Evolutionary conservation across 768 basidiomycete genomes (phyloP).

Genomic region (Hypholoma fasciculare): DNA sequence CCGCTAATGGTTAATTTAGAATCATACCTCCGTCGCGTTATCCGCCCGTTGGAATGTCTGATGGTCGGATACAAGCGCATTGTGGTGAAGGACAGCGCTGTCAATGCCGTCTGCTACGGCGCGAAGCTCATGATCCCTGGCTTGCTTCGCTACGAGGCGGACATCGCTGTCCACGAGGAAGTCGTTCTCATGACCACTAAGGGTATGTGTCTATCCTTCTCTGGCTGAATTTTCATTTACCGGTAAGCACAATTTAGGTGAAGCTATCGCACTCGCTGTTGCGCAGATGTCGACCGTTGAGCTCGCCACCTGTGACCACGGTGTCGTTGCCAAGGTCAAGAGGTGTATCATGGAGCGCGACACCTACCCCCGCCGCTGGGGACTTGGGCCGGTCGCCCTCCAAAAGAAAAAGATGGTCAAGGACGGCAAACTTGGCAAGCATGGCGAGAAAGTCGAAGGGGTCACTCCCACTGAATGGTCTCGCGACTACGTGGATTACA

Average conservation of each 20-base stretch:
- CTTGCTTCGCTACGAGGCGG: slow-evolving; percentile 92
- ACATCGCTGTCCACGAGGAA: slow-evolving; percentile 93
- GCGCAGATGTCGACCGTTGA: slow-evolving; percentile 99
- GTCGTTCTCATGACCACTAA: slow-evolving; percentile 99
- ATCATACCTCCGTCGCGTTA: slow-evolving; percentile 92
- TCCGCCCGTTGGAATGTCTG: slow-evolving; percentile 92
- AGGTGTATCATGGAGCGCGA: slow-evolving; percentile 99
- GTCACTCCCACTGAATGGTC: slow-evolving; percentile 92
- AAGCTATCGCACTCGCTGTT: slow-evolving; percentile 92
- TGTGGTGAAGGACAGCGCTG: slow-evolving; percentile 98
- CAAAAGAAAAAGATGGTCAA: slow-evolving; percentile 99
- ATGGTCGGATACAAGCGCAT: slow-evolving; percentile 97
- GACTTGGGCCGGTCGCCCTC: slow-evolving; percentile 93
- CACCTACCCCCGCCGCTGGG: slow-evolving; percentile 97
- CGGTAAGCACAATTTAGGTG: slow-evolving; percentile 45
- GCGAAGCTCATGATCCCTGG: slow-evolving; percentile 99
- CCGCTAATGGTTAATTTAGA: slow-evolving; percentile 38
- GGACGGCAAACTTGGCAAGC: slow-evolving; percentile 95
- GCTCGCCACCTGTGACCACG: slow-evolving; percentile 96
- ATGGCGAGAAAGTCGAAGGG: slow-evolving; percentile 86
- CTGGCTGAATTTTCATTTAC: slow-evolving; percentile 7
- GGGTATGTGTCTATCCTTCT: slow-evolving; percentile 43
- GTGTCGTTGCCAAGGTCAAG: slow-evolving; percentile 98
- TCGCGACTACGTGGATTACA: slow-evolving; percentile 92
- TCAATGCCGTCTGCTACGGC: slow-evolving; percentile 99